Conservation (phyloP, 768 basidiomycete genomes). For the Lenzites betulinus region DNA sequence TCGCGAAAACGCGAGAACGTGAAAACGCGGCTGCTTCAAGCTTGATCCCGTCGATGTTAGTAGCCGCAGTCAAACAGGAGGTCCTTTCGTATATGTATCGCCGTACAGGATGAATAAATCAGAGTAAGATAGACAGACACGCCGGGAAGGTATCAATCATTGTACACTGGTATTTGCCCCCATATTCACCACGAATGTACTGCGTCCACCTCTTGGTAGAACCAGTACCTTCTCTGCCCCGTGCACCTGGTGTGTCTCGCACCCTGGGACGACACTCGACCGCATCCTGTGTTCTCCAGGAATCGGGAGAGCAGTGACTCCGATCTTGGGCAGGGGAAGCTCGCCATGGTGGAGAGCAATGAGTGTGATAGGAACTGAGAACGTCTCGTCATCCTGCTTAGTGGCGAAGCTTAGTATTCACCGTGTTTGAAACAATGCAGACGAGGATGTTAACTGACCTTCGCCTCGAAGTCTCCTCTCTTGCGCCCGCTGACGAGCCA, state of each 20-base stretch:
- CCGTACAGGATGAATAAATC: neutral
- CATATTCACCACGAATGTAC: slow-evolving; percentile 81
- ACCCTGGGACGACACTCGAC: slow-evolving; percentile 58
- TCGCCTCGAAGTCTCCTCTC: slow-evolving; percentile 77
- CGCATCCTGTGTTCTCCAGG: slow-evolving; percentile 56
- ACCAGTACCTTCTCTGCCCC: slow-evolving; percentile 82
- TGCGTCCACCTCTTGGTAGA: slow-evolving; percentile 79
- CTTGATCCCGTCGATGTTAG: no score
- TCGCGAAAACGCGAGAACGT: no score
- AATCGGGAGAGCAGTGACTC: slow-evolving; percentile 60
- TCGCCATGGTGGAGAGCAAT: slow-evolving; percentile 86
- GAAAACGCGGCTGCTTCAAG: no score
- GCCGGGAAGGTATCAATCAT: neutral
- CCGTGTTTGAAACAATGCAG: neutral
- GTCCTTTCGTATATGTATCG: no score
- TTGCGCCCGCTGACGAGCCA: slow-evolving; percentile 92
- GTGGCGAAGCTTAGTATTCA: no score
- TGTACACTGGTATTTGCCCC: slow-evolving; percentile 29
- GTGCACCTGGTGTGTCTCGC: slow-evolving; percentile 82
- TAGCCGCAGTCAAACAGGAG: no score
- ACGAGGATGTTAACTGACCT: slow-evolving; percentile 44
- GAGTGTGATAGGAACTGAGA: slow-evolving; percentile 68
- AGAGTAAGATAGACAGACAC: neutral
- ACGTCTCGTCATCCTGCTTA: slow-evolving; percentile 67
- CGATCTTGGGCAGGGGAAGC: slow-evolving; percentile 73